Base-by-base conservation (phyloP, 2,329 filamentous ascomycete genomes). In the Alternaria brassicicola region DNA sequence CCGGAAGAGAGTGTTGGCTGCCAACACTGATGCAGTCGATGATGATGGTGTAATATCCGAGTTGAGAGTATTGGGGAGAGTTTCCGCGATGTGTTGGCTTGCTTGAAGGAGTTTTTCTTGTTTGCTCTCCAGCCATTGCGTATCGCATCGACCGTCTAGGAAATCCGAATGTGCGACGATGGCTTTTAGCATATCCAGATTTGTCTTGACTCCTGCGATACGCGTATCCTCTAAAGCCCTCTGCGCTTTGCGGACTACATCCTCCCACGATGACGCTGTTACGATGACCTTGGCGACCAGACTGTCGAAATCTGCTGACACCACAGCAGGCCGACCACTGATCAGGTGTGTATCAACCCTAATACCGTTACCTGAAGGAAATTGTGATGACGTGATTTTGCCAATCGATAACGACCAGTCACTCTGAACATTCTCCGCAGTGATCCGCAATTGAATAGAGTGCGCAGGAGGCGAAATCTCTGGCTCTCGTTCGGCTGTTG, bases 271-370 rank as follows among this genome's bases (percentile, higher is more conserved):
- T 0, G 78, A 70, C 0, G 83, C 84, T 1, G 83, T 86, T 47
- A 88, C 74, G 33, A 88, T 84, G 55, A 88, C 77, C 61, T 88
- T 88, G 5, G 84, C 85, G 4, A 88, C 70, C 2, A 88, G 77
- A 52, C 83, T 85, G 70, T 88, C 85, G 62, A 86, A 88, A 33
- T 86, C 82, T 1, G 84, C 77, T 0, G 82, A 81, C 0, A 88
- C 78, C 4, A 85, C 70, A 0, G 80, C 74, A 0, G 78, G 70
- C 1, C 76, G 73, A 1, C 76, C 73, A 10, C 72, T 70, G n/a
- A 80, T 74, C 1, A 88, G 72, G 61, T 85, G 81, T 1, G 83
- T 87, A 60, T 88, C 86, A 3, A 87, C 78, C 19, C 86, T 75
- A 12, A 87, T 77, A 0, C 86, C 86, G 59, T 86, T 84, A 1